Percentiles rank a stretch among this genome's conserved stretches.
These are phyloP conservation scores for Trypanosoma boissoni DNA, from an alignment of 208 protist genomes.

Conservation along the genomic window DNA sequence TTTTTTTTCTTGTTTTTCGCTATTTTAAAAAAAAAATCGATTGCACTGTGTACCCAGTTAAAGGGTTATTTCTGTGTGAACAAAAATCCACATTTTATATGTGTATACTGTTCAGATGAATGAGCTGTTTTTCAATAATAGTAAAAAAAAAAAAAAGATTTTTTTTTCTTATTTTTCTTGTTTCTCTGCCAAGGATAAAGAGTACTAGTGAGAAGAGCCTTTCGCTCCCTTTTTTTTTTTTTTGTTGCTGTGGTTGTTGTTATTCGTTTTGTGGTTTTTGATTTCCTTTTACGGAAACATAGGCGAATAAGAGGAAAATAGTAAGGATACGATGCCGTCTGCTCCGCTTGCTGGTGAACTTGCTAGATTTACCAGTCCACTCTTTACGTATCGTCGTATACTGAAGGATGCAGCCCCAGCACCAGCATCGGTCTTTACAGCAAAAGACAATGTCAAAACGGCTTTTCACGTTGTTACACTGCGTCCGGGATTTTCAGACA, in stretches of 20 bases:
- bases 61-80: too few relatives aligned
- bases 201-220: too few relatives aligned
- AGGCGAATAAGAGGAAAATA: not conserved
- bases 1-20: too few relatives aligned
- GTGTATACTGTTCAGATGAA: too few relatives aligned
- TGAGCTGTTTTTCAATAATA: too few relatives aligned
- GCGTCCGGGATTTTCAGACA: conserved; percentile 36
- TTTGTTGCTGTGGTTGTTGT: not conserved
- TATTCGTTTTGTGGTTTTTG: not conserved
- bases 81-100: too few relatives aligned
- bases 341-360: conserved; percentile 58
- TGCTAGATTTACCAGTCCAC: conserved; percentile 60
- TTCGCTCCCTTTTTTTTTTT: too few relatives aligned
- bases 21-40: too few relatives aligned
- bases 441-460: conserved; percentile 87
- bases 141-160: too few relatives aligned
- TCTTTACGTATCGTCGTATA: conserved; percentile 78
- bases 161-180: too few relatives aligned
- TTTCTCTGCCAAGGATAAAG: too few relatives aligned
- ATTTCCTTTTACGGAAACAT: not conserved
- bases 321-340: conserved; percentile 50
- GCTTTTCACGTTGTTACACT: conserved; percentile 72
- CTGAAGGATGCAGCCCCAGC: conserved; percentile 70
- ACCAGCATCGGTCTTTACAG: conserved; percentile 63
- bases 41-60: too few relatives aligned